Conservation (phyloP, 768 basidiomycete species). For the Xerocomellus chrysenteron region DNA sequence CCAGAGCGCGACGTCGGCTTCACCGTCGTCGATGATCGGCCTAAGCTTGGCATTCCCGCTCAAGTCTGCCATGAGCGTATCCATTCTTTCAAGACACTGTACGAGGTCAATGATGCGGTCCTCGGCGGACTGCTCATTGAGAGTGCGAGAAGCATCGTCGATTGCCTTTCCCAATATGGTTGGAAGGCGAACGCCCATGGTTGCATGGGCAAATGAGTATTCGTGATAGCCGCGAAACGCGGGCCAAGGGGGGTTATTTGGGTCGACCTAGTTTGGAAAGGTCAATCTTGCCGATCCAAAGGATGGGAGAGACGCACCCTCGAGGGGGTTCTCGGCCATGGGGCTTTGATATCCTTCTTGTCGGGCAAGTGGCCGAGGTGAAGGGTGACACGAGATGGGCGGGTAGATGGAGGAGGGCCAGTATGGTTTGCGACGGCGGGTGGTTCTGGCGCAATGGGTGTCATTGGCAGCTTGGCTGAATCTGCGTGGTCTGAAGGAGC, state of each 20-base stretch:
- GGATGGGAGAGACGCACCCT: slow-evolving; percentile 41
- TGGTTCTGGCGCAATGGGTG: not conserved
- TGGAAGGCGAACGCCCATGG: slow-evolving; percentile 94
- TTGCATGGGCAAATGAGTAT: slow-evolving; percentile 85
- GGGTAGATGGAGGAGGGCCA: slow-evolving; percentile 22
- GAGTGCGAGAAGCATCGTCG: slow-evolving; percentile 84
- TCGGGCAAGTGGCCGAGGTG: slow-evolving; percentile 73
- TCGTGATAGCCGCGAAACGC: slow-evolving; percentile 81
- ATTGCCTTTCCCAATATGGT: slow-evolving; percentile 96
- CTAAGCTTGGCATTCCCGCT: slow-evolving; percentile 81
- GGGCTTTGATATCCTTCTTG: slow-evolving; percentile 68
- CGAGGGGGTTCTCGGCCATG: slow-evolving; percentile 75
- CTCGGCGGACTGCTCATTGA: slow-evolving; percentile 83
- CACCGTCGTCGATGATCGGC: slow-evolving; percentile 87
- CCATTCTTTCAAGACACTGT: slow-evolving; percentile 86
- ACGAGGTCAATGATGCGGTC: slow-evolving; percentile 84
- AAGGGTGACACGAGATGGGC: slow-evolving; percentile 64
- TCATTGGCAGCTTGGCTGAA: slow-evolving; percentile 3
- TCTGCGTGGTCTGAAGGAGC: slow-evolving; percentile 22
- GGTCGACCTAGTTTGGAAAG: slow-evolving; percentile 55
- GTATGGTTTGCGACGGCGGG: not conserved
- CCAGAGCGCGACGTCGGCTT: slow-evolving; percentile 92
- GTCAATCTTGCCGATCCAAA: not conserved
- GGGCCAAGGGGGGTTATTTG: slow-evolving; percentile 82
- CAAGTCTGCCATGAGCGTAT: slow-evolving; percentile 82